Conservation (phyloP, 768 basidiomycete species). For the Termitomyces sp. region DNA sequence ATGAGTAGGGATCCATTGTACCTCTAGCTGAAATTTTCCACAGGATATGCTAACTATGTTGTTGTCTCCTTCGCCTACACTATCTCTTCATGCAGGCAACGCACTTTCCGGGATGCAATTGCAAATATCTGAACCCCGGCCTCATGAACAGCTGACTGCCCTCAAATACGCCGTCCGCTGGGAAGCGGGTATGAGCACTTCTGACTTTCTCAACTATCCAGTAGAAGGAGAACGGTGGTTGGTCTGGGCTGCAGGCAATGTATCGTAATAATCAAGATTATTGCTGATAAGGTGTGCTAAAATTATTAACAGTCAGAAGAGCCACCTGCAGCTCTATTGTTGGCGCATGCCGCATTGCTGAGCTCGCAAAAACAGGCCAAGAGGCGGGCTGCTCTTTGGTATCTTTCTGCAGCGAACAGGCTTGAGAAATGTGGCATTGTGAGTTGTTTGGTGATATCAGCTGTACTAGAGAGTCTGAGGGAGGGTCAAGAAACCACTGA, state of each 20-base stretch:
- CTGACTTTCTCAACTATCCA: slow-evolving; percentile 50
- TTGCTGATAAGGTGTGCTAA: slow-evolving; percentile 14
- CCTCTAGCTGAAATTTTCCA: neutral
- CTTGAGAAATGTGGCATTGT: slow-evolving; percentile 85
- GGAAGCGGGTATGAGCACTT: slow-evolving; percentile 56
- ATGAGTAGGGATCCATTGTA: neutral
- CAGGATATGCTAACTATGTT: slow-evolving; percentile 83
- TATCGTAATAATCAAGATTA: slow-evolving; percentile 29
- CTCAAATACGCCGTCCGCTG: slow-evolving; percentile 69
- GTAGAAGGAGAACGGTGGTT: slow-evolving; percentile 83
- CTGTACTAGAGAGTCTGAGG: neutral
- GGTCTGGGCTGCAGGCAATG: slow-evolving; percentile 79
- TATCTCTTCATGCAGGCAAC: slow-evolving; percentile 55
- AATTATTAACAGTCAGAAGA: slow-evolving; percentile 65
- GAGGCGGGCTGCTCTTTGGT: slow-evolving; percentile 75
- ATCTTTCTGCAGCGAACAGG: slow-evolving; percentile 66
- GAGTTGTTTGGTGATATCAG: slow-evolving; percentile 24
- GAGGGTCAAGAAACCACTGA: slow-evolving; percentile 66
- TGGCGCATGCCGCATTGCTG: slow-evolving; percentile 75
- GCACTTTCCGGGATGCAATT: slow-evolving; percentile 48
- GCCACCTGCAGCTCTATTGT: slow-evolving; percentile 68
- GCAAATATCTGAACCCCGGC: slow-evolving; percentile 40
- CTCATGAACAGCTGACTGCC: slow-evolving; percentile 63
- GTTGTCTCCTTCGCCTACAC: slow-evolving; percentile 57
- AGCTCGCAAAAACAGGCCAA: slow-evolving; percentile 50